These are phyloP conservation scores for Botrytis byssoidea DNA, from an alignment of 2,329 filamentous ascomycete genomes.

Conservation along the genomic window DNA sequence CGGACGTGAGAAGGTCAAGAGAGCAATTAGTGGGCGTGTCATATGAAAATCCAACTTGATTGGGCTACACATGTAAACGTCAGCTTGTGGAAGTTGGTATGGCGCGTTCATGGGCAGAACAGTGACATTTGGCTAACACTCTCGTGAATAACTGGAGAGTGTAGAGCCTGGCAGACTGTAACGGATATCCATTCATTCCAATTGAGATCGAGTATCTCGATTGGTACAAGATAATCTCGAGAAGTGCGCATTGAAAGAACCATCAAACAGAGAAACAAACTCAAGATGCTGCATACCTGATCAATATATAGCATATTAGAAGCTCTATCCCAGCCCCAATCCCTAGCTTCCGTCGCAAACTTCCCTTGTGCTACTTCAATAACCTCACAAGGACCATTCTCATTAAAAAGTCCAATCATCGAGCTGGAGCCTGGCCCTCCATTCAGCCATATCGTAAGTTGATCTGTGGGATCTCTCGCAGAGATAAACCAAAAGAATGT, in stretches of 20 bases:
- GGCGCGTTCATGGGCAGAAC: background rate
- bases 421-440: constrained; percentile 65
- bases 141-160: background rate
- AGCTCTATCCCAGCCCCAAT: constrained; percentile 65
- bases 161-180: background rate
- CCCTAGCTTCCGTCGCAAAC: constrained; percentile 55
- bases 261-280: background rate
- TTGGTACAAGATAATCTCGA: constrained; percentile 33
- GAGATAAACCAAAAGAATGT: constrained; percentile 51
- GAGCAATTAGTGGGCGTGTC: constrained; percentile 64
- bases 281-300: constrained; percentile 43
- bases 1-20: constrained; percentile 47
- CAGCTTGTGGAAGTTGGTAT: constrained; percentile 18
- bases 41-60: constrained; percentile 68
- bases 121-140: background rate
- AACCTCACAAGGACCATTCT: constrained; percentile 55
- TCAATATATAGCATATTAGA: constrained; percentile 56
- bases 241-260: background rate
- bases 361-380: constrained; percentile 48
- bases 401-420: constrained; percentile 62
- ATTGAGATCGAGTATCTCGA: constrained; percentile 49
- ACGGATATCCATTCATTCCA: no score
- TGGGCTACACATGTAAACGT: constrained; percentile 53
- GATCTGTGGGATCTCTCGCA: constrained; percentile 47
- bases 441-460: constrained; percentile 64